Evolutionary conservation across 2,329 filamentous ascomycete species (phyloP).

Genomic region (Sphaerulina populicola): DNA sequence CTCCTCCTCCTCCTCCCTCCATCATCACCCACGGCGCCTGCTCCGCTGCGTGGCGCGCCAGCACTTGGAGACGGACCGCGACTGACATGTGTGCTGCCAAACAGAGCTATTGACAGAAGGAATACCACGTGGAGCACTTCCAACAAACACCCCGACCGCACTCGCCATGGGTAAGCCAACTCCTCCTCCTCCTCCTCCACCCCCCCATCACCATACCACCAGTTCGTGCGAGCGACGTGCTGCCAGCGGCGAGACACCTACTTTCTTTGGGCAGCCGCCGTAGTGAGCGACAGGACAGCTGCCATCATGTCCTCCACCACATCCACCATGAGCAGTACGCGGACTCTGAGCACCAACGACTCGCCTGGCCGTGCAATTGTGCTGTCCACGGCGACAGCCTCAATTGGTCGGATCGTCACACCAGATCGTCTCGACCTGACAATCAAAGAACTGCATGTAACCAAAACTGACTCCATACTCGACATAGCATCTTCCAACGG

Average conservation of each 20-base stretch:
- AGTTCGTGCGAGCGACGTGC: slow-evolving; percentile 11
- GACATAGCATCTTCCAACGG: slow-evolving; percentile 40
- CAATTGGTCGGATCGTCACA: slow-evolving; percentile 19
- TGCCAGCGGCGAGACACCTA: slow-evolving; percentile 13
- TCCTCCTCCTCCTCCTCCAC: slow-evolving; percentile 18
- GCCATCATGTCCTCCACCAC: slow-evolving; percentile 18
- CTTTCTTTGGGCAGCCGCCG: slow-evolving; percentile 14
- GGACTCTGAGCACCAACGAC: slow-evolving; percentile 12
- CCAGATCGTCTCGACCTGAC: slow-evolving; percentile 21
- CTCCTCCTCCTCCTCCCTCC: neutral
- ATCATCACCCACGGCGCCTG: slow-evolving; percentile 11
- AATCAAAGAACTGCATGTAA: slow-evolving; percentile 8
- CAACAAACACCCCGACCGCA: slow-evolving; percentile 22
- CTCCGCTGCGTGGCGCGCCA: slow-evolving; percentile 1
- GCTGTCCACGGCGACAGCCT: slow-evolving; percentile 17
- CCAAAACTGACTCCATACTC: slow-evolving; percentile 9
- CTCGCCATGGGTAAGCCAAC: slow-evolving; percentile 32
- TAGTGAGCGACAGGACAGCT: slow-evolving; percentile 3
- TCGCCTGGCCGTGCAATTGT: slow-evolving; percentile 15
- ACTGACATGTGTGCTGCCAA: slow-evolving; percentile 20
- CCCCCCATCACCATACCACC: slow-evolving; percentile 18
- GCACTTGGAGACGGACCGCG: slow-evolving; percentile 4
- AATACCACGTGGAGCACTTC: slow-evolving; percentile 19
- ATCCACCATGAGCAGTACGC: slow-evolving; percentile 14
- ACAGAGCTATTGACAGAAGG: slow-evolving; percentile 22